Percentiles rank a stretch among this genome's conserved stretches.
phyloP scores from a whole-genome alignment of 2,329 filamentous ascomycete genomes.

The Tolypocladium sp. region DNA sequence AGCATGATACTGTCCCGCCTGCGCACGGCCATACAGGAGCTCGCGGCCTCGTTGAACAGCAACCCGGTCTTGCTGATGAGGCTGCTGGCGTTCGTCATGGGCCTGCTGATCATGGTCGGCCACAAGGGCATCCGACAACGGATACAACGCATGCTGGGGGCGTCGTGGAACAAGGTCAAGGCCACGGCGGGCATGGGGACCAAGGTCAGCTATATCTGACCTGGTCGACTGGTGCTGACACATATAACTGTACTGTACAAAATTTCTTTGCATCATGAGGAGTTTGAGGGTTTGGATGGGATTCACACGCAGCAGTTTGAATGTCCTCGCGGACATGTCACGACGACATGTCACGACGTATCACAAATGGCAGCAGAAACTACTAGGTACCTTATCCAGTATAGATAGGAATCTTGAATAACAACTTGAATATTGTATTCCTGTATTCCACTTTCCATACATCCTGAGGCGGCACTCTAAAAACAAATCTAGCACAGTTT shows the following conservation, averaged over 20 bases:
- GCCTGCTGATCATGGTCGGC: slow-evolving; percentile 68
- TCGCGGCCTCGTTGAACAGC: slow-evolving; percentile 40
- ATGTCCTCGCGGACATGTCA: background rate
- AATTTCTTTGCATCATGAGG: slow-evolving; percentile 17
- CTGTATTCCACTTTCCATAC: background rate
- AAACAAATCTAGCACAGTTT: background rate
- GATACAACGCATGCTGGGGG: slow-evolving; percentile 57
- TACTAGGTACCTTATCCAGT: background rate
- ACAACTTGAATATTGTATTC: background rate
- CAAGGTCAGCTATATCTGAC: slow-evolving; percentile 90
- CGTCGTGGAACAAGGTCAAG: slow-evolving; percentile 72
- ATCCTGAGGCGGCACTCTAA: background rate
- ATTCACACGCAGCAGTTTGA: background rate
- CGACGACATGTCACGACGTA: background rate
- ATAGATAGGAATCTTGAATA: background rate
- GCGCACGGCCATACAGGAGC: slow-evolving; percentile 38
- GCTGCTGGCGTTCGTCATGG: slow-evolving; percentile 70
- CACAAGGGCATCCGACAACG: slow-evolving; percentile 67
- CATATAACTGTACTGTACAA: slow-evolving; percentile 7
- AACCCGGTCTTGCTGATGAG: slow-evolving; percentile 49
- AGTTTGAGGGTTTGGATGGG: slow-evolving; percentile 11
- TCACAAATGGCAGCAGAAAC: background rate
- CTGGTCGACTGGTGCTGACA: background rate
- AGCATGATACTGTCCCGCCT: slow-evolving; percentile 44
- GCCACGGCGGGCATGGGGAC: slow-evolving; percentile 91